phyloP scores from a whole-genome alignment of 2,329 filamentous ascomycete species.

The Phoma sp. region DNA sequence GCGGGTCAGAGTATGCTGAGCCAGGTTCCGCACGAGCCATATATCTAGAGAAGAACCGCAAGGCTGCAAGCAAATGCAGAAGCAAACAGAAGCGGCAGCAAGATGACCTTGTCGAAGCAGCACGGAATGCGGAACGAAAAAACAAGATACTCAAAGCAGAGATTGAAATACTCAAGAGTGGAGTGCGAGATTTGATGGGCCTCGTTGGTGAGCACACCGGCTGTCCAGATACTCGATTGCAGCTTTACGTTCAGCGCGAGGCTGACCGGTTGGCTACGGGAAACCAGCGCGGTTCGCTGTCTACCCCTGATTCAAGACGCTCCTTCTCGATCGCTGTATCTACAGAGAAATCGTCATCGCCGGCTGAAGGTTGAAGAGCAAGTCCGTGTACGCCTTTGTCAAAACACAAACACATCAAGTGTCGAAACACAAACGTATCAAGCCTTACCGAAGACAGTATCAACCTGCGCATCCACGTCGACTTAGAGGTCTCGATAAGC shows the following conservation, averaged over 20 bases:
- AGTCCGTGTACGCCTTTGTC: too few species aligned
- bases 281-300: not conserved
- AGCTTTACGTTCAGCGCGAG: constrained; percentile 33
- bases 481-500: too few species aligned
- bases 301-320: not conserved
- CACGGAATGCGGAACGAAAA: constrained; percentile 39
- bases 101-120: constrained; percentile 54
- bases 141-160: constrained; percentile 40
- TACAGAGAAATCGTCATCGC: not conserved
- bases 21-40: constrained; percentile 36
- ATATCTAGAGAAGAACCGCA: constrained; percentile 69
- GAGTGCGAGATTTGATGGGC: constrained; percentile 32
- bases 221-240: constrained; percentile 34
- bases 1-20: constrained; percentile 27
- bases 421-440: too few species aligned
- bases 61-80: constrained; percentile 74
- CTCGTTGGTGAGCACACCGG: constrained; percentile 30
- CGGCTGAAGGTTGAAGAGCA: not conserved
- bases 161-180: constrained; percentile 30
- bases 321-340: not conserved
- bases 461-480: too few species aligned
- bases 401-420: too few species aligned
- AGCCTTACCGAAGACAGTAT: too few species aligned
- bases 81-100: constrained; percentile 67
- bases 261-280: constrained; percentile 29